Base-by-base conservation (phyloP, 768 basidiomycete species). In the Russula sp. region DNA sequence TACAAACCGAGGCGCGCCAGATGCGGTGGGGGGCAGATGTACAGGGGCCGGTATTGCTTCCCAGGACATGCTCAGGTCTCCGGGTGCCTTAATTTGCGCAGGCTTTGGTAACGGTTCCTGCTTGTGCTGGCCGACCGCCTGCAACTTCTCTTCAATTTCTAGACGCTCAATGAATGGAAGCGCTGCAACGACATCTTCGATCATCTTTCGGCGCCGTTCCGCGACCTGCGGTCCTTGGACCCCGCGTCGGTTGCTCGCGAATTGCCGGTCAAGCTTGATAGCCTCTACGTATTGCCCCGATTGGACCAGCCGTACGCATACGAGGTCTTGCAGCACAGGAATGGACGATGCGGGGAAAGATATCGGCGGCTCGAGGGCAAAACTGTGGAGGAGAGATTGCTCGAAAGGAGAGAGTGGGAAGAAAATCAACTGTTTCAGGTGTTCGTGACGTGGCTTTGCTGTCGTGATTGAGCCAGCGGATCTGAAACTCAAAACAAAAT, bases 281-380 rank as follows among this genome's bases (percentile, higher is more conserved):
- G 90, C 91, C n/a, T 84, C 83, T 0, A 80, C 74, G 68, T 86
- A 85, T 62, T 82, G 81, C 4, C 89, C 91, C 3, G 78, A 80
- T 69, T 90, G 86, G 39, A 93, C 81, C 9, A 92, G 81, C 9
- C 91, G 86, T 18, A 88, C 83, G 63, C 87, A 89, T 34, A 89
- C 78, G n/a, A 93, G 79, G 65, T 93, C 88, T 71, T 91, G 90
- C 0, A 93, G 72, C 13, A 82, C 76, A 6, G 84, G 78, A 27
- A 86, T 71, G 2, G 84, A 81, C 2, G 78, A 68, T 8, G 78
- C 65, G 1, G 84, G 75, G 10, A 86, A 73, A 0, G 75, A 64
- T 5, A 75, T 62, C 3, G 87, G 81, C 2, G 85, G 83, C 14
- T 83, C 77, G 11, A 85, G 77, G 5, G 86, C 86, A 65, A 84